Conservation (phyloP, 2,329 filamentous ascomycete genomes). For the Fusarium sp. region DNA sequence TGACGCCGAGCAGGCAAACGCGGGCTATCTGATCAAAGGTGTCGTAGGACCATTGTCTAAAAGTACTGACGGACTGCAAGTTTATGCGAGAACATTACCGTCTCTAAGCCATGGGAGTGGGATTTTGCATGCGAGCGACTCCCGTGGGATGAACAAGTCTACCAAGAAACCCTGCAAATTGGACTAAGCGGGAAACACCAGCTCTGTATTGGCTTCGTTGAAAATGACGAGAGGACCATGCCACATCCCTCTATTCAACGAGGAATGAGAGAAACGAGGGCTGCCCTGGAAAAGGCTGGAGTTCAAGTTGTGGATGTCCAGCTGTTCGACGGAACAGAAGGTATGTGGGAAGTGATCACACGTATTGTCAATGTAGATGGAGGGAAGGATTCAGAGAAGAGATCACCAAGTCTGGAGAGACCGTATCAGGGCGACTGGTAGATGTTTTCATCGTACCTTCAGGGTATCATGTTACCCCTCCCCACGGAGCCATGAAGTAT, state of each 20-base stretch:
- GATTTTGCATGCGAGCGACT: neutral
- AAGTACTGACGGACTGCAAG: neutral
- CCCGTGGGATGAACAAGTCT: neutral
- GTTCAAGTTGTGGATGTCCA: neutral
- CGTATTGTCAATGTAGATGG: neutral
- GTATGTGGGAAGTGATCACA: neutral
- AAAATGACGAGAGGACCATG: neutral
- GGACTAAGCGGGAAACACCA: neutral
- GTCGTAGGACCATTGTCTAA: neutral
- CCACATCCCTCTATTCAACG: neutral
- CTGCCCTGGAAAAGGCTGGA: neutral
- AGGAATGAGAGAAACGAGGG: neutral
- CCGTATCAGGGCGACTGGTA: neutral
- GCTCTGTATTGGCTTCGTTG: neutral
- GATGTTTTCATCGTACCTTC: neutral
- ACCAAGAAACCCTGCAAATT: neutral
- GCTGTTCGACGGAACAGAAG: neutral
- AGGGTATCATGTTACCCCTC: neutral
- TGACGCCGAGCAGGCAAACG: neutral
- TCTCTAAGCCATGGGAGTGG: neutral
- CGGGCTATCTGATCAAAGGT: neutral
- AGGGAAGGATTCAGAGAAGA: neutral
- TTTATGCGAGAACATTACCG: neutral
- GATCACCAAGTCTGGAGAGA: neutral
- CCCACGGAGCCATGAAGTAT: neutral